These are phyloP conservation scores for Cryptococcus depauperatus DNA, from an alignment of 1,284 basidiomycete species.

Conservation along the genomic window DNA sequence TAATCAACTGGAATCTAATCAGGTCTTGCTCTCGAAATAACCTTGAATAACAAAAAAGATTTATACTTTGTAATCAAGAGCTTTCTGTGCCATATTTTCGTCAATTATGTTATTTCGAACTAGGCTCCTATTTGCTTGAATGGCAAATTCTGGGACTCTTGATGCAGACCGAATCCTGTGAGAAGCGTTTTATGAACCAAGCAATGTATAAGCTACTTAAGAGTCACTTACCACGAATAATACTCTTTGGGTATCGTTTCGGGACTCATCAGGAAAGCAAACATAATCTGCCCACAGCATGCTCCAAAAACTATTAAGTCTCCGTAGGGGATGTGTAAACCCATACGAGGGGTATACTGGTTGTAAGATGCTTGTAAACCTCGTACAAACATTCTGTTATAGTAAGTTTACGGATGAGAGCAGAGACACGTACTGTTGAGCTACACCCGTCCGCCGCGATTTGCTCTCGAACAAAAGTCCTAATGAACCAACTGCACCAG, in stretches of 20 bases:
- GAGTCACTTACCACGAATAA: slow-evolving; percentile 54
- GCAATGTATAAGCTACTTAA: not conserved
- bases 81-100: slow-evolving; percentile 51
- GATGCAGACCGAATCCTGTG: slow-evolving; percentile 56
- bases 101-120: slow-evolving; percentile 56
- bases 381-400: slow-evolving; percentile 42
- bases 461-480: slow-evolving; percentile 75
- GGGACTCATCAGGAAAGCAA: slow-evolving; percentile 69
- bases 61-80: slow-evolving; percentile 52
- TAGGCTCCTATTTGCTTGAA: slow-evolving; percentile 58
- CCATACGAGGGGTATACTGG: slow-evolving; percentile 33
- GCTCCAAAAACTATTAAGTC: slow-evolving; percentile 74
- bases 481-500: slow-evolving; percentile 69
- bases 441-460: slow-evolving; percentile 61
- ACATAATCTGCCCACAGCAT: slow-evolving; percentile 83
- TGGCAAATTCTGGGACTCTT: slow-evolving; percentile 55
- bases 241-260: slow-evolving; percentile 77
- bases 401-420: not conserved
- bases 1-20: not conserved
- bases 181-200: not conserved
- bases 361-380: slow-evolving; percentile 48
- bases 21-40: not conserved
- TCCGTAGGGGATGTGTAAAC: slow-evolving; percentile 72
- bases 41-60: not conserved
- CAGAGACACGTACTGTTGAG: slow-evolving; percentile 57